phyloP scores from a whole-genome alignment of 208 protist species.

The Ichthyophonus hoferi region DNA sequence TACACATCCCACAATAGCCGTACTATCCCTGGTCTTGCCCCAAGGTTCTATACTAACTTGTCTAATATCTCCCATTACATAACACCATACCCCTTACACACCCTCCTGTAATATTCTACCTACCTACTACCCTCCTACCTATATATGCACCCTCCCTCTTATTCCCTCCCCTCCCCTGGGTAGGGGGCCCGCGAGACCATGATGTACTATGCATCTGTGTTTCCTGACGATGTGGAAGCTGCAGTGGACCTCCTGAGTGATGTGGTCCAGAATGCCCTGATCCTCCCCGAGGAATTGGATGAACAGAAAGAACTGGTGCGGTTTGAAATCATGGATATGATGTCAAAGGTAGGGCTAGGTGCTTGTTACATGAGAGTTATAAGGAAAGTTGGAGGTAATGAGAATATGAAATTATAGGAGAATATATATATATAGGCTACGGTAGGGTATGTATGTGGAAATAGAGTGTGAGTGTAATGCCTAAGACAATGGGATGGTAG shows the following conservation, averaged over 20 bases:
- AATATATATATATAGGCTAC: no score
- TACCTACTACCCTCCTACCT: no score
- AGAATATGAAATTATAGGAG: no score
- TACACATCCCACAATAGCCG: no score
- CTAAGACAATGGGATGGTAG: background rate
- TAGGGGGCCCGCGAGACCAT: background rate
- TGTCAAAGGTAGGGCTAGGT: background rate
- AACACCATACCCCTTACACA: no score
- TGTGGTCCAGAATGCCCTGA: background rate
- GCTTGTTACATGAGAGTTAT: no score
- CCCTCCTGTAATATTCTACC: no score
- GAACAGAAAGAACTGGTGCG: background rate
- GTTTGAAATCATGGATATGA: background rate
- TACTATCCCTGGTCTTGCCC: no score
- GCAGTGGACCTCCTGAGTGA: background rate
- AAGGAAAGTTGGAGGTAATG: no score
- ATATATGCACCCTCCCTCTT: background rate
- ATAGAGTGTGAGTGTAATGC: background rate
- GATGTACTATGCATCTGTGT: conserved; percentile 1
- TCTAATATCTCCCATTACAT: no score
- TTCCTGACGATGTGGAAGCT: background rate
- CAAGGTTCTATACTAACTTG: no score
- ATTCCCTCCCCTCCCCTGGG: background rate
- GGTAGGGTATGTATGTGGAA: no score
- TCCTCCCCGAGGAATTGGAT: background rate